These are phyloP conservation scores for Gossypium mustelinum DNA, from an alignment of 345 rosid genomes.

Conservation along the genomic window DNA sequence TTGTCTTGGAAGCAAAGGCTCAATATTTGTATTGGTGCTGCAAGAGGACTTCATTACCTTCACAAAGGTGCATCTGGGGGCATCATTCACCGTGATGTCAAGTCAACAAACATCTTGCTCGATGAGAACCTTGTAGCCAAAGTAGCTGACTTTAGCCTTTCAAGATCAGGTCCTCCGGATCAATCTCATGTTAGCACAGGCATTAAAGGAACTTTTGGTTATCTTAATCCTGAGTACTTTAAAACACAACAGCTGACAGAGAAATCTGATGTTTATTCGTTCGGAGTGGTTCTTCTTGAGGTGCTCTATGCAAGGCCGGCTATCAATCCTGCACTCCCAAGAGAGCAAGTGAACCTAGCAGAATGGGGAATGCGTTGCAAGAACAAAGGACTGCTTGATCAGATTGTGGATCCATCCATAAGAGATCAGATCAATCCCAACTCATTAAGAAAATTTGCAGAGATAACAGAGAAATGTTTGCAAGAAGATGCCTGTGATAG, in stretches of 20 bases:
- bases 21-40: conserved; percentile 58
- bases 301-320: conserved; percentile 52
- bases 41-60: conserved; percentile 49
- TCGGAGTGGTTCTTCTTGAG: conserved; percentile 55
- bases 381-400: conserved; percentile 33
- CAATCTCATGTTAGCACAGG: conserved; percentile 35
- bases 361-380: conserved; percentile 39
- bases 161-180: conserved; percentile 32
- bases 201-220: conserved; percentile 55
- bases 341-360: conserved; percentile 46
- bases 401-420: conserved; percentile 38
- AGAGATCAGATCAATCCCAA: conserved; percentile 34
- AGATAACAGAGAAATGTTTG: conserved; percentile 57
- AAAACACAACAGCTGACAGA: conserved; percentile 44
- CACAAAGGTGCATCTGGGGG: conserved; percentile 38
- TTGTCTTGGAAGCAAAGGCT: conserved; percentile 55
- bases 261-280: conserved; percentile 57
- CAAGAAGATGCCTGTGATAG: conserved; percentile 42
- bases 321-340: conserved; percentile 28
- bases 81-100: conserved; percentile 58
- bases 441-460: conserved; percentile 45
- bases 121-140: conserved; percentile 41
- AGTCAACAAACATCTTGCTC: conserved; percentile 58
- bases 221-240: conserved; percentile 54
- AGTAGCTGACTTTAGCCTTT: conserved; percentile 63